Base-by-base conservation (phyloP, 2,329 filamentous ascomycete species). In the Ascochyta rabiei region DNA sequence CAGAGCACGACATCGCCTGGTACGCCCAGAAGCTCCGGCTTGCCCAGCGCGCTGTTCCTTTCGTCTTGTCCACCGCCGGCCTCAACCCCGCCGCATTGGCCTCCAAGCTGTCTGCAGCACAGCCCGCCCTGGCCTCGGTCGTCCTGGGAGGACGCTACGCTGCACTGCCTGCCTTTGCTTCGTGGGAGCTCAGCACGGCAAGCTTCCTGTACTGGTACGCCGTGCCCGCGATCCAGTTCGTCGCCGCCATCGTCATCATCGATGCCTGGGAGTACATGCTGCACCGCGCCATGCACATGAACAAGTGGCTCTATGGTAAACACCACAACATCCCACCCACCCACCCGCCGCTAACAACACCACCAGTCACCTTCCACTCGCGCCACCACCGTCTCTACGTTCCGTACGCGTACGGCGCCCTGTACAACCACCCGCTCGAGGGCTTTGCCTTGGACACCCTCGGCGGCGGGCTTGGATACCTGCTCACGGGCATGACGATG, bases 261-360 rank as follows among this genome's bases (percentile, higher is more conserved):
- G 95, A 99, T 77, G 95, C 92, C 39, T 99, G 95, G 95, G 93
- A 99, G 75, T 99, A 99, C 79, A 96, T 97, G 78, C 83, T 93
- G 68, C 95, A 99, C 77, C 91, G 95, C 34, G 85, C 89, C 53
- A 99, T 99, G 95, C 95, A 99, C 78, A 83, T 95, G 80, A 97
- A 98, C 80, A 93, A 90, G 76, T 98, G 91, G 90, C 84, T 99
- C 66, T 98, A 98, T 81, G 89, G 91, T 95, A 82, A 77, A 89
- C 84, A 53, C 34, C 16, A 8, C 1, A 4, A 34, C 12, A 18
- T 8, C 19, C 28, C 24, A 40, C 40, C 33, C 39, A 39, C 42
- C 16, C 10, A 2, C n/a, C 10, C 28, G 19, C 34, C 30, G 50
- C 57, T 48, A 40, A 73, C 53, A 38, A 9, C 16, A 2, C 19